Evolutionary conservation across 305 asterid genomes (phyloP), one percentile per base, ranked within the genome.

Genomic region (Lippia alba): DNA sequence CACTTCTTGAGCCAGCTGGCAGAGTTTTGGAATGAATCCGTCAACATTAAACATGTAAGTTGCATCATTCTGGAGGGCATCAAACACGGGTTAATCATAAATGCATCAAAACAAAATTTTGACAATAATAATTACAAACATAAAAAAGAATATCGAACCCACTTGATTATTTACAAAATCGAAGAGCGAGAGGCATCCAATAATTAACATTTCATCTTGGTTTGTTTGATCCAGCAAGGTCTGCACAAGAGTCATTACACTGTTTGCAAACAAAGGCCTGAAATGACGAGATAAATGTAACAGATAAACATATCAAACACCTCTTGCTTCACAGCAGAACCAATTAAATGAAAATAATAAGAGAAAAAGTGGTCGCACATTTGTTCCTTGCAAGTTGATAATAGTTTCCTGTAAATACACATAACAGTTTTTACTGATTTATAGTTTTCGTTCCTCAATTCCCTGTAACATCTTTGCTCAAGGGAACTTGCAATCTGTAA

Each of bases 141-240:
- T 60, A 64, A 17, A 15, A 15, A 54, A 61, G 19, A 24, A 49
- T 10, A 12, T 15, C 48, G 12, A 30, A 32, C 67, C 44, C 49
- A 92, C 99, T 94, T 95, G 99, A 83, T 92, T 92, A 82, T 85
- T 92, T 70, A 92, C 91, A 79, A 92, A 95, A 76, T 92, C 97
- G 69, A 92, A 92, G 73, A 95, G 89, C 53, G 91, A 80, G 71
- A 89, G 84, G 75, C 98, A 90, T 76, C 97, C 99, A 34, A 87
- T 66, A 63, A 83, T 82, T 64, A 90, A 67, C 76, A 92, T 89
- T 30, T 95, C 96, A 74, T 89, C 96, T 72, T 90, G 92, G 71
- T 82, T 84, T 34, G 91, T 72, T 77, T 95, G 98, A 77, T 92
- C 99, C 79, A 95, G 79, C 81, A 95, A 83, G 71, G 91, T 84